Percentiles rank a stretch among this genome's conserved stretches.
Conservation (phyloP, 768 basidiomycete genomes). For the Wakefieldia striispora region DNA sequence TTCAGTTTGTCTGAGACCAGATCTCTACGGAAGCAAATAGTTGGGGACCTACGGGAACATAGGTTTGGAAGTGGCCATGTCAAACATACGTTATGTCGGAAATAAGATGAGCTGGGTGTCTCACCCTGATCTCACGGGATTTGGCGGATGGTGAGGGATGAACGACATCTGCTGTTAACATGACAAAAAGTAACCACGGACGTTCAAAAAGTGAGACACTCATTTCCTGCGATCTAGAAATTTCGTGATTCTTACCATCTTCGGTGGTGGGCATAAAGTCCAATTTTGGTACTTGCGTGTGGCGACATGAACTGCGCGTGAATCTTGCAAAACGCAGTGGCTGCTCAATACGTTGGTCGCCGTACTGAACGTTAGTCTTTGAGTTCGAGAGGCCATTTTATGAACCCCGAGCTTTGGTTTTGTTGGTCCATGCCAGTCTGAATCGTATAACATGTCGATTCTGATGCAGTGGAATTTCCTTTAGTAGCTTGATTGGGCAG, state of each 20-base stretch:
- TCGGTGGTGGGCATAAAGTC: neutral
- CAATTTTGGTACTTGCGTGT: neutral
- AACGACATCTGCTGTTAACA: neutral
- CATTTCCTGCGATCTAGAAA: neutral
- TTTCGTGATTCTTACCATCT: conserved; percentile 10
- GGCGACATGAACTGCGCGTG: neutral
- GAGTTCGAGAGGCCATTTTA: conserved; percentile 3
- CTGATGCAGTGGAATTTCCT: neutral
- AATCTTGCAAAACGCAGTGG: too few relatives aligned
- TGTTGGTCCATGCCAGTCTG: neutral
- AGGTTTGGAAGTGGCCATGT: neutral
- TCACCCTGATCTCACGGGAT: conserved; percentile 12
- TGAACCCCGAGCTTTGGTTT: neutral
- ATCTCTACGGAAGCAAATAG: neutral
- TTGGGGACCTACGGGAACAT: conserved; percentile 3
- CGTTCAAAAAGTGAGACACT: conserved; percentile 20
- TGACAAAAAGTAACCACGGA: neutral
- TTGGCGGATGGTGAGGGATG: conserved; percentile 1
- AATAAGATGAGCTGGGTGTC: conserved; percentile 10
- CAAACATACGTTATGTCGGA: conserved; percentile 1
- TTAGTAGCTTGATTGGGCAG: neutral
- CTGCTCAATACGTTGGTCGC: neutral
- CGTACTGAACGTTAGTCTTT: conserved; percentile 3
- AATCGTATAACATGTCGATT: too few relatives aligned
- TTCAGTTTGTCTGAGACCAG: neutral